Evolutionary conservation across 345 rosid species (phyloP), one percentile per base, ranked within the genome.

Genomic region (Sonneratia alba): DNA sequence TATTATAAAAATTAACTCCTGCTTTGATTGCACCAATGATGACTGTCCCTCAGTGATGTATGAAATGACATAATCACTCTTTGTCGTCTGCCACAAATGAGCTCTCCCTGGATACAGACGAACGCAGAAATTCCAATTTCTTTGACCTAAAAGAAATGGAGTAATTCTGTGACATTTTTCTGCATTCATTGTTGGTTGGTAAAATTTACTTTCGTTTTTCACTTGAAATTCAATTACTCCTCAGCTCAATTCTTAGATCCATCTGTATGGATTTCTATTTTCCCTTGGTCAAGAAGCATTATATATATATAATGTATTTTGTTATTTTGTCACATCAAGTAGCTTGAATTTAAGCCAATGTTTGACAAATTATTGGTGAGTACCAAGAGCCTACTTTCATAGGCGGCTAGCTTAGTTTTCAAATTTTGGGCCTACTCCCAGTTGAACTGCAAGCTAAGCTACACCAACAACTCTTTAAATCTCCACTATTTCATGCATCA

Each of bases 391-490:
- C 63, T 19, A 70, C 11, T 6, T 14, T 13, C 4, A 22, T 48
- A 48, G n/a, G 1, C 15, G 63, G 32, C 63, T 57, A n/a, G 1
- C 6, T 57, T 57, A 57, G 63, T 4, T 57, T n/a, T 57, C 63
- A 57, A 24, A 37, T 27, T n/a, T 45, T 42, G 49, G 47, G 68
- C 77, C 83, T 34, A 68, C 32, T 42, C 10, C 66, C 56, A 72
- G 53, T 38, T 67, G 24, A 42, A 56, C 71, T 74, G 48, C 34
- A 49, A 8, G 72, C 72, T 48, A 77, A 65, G 72, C 69, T 22
- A 48, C 4, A 11, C 6, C 37, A 27, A 42, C 36, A 38, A 36
- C 13, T 4, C 51, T 9, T 11, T 55, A 42, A 42, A 7, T 19
- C 22, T 40, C 38, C 32, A 32, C 6, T 47, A 48, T 36, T 70